These are phyloP conservation scores for Pseudonitzschia pungens DNA, from an alignment of 108 stramenopile genomes.

Conservation along the genomic window DNA sequence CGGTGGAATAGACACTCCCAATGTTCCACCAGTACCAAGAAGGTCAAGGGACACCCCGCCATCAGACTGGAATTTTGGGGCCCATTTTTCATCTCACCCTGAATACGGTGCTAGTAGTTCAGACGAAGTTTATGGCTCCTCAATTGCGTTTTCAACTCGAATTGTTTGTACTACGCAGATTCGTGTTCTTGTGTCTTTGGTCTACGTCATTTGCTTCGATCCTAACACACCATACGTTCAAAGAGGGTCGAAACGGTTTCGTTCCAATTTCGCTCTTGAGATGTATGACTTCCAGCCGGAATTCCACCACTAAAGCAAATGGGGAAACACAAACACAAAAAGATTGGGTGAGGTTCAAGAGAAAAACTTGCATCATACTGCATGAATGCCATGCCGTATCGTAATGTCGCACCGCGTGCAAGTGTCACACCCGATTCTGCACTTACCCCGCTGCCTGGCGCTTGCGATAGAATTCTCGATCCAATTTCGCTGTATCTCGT, in stretches of 20 bases:
- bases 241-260: slow-evolving; percentile 78
- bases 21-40: too few relatives aligned
- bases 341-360: too few relatives aligned
- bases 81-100: too few relatives aligned
- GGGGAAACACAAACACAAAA: neutral
- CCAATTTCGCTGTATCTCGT: slow-evolving; percentile 49
- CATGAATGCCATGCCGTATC: neutral
- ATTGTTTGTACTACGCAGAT: too few relatives aligned
- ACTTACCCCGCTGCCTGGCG: slow-evolving; percentile 72
- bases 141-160: too few relatives aligned
- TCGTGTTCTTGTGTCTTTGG: neutral
- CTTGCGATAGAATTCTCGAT: slow-evolving; percentile 78
- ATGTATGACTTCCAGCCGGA: slow-evolving; percentile 66
- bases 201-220: neutral
- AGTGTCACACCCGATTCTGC: neutral
- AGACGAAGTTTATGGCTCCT: too few relatives aligned
- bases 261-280: slow-evolving; percentile 83
- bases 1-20: too few relatives aligned
- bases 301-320: slow-evolving; percentile 50
- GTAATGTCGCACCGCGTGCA: too few relatives aligned
- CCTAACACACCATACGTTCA: slow-evolving; percentile 19
- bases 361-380: too few relatives aligned
- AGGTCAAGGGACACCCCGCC: too few relatives aligned
- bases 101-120: too few relatives aligned
- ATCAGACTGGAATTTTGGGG: too few relatives aligned